Conservation (phyloP, 1,284 basidiomycete genomes). For the Rhodotorula glutinis region DNA sequence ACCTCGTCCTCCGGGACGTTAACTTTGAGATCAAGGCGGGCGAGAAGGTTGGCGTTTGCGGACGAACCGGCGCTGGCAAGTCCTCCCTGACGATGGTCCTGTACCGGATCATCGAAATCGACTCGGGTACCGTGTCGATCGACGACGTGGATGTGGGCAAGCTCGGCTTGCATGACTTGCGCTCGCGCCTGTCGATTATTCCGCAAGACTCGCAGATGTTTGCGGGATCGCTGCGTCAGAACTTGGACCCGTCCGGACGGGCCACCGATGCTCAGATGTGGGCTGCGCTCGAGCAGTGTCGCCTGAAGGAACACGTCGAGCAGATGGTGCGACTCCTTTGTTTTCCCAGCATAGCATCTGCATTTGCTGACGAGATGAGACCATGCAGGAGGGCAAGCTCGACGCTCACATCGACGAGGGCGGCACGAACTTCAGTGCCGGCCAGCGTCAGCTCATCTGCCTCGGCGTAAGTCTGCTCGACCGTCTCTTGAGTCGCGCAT, state of each 20-base stretch:
- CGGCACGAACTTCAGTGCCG: conserved; percentile 66
- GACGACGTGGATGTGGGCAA: conserved; percentile 79
- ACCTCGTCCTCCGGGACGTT: conserved; percentile 71
- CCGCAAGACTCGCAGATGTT: conserved; percentile 59
- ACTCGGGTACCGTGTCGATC: conserved; percentile 71
- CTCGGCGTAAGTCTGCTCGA: conserved; percentile 23
- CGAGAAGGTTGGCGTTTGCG: conserved; percentile 80
- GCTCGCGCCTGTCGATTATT: conserved; percentile 76
- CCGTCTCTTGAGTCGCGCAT: not conserved
- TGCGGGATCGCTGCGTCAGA: conserved; percentile 48
- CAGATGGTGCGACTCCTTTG: conserved; percentile 4
- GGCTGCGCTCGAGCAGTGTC: conserved; percentile 32
- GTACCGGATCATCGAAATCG: conserved; percentile 79
- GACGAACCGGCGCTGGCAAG: conserved; percentile 91
- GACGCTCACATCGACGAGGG: conserved; percentile 41
- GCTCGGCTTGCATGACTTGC: conserved; percentile 73
- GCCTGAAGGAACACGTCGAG: conserved; percentile 37
- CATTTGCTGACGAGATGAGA: not conserved
- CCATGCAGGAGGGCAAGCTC: conserved; percentile 33
- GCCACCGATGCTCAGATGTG: conserved; percentile 32
- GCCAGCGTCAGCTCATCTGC: conserved; percentile 61
- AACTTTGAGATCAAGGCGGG: conserved; percentile 62
- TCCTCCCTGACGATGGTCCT: conserved; percentile 67
- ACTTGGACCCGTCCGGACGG: conserved; percentile 45
- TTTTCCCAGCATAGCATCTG: not conserved